Conservation (phyloP, 352 stramenopile genomes). For the Blastocystis sp. region DNA sequence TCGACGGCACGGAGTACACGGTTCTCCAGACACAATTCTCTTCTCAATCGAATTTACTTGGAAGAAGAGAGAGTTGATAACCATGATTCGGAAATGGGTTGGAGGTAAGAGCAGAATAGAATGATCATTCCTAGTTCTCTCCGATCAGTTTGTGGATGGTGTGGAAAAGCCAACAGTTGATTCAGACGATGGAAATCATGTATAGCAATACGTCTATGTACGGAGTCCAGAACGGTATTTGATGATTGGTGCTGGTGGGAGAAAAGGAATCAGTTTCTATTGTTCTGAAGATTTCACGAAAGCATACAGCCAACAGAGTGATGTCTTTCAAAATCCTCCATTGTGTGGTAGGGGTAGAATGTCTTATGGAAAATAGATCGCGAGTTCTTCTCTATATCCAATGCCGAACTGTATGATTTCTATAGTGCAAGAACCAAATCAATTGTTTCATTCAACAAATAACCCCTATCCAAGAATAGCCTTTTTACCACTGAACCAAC, state of each 20-base stretch:
- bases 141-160: conserved; percentile 32
- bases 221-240: conserved; percentile 4
- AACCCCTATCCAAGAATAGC: conserved; percentile 12
- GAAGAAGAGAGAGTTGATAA: background rate
- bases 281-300: conserved; percentile 49
- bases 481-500: conserved; percentile 56
- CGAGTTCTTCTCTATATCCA: conserved; percentile 55
- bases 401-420: conserved; percentile 50
- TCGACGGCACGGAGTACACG: background rate
- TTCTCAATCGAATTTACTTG: conserved; percentile 22
- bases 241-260: conserved; percentile 51
- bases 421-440: background rate
- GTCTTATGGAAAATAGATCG: background rate
- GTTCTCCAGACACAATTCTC: conserved; percentile 17
- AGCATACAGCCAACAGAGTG: conserved; percentile 54
- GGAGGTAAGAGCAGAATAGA: background rate
- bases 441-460: background rate
- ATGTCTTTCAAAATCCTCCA: conserved; percentile 47
- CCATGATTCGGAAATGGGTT: conserved; percentile 44
- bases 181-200: background rate
- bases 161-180: conserved; percentile 57
- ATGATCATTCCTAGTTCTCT: background rate
- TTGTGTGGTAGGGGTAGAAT: conserved; percentile 2
- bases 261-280: conserved; percentile 54
- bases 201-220: conserved; percentile 57